Base-by-base conservation (phyloP, 306 rosid genomes). In the Mimosa bimucronata region DNA sequence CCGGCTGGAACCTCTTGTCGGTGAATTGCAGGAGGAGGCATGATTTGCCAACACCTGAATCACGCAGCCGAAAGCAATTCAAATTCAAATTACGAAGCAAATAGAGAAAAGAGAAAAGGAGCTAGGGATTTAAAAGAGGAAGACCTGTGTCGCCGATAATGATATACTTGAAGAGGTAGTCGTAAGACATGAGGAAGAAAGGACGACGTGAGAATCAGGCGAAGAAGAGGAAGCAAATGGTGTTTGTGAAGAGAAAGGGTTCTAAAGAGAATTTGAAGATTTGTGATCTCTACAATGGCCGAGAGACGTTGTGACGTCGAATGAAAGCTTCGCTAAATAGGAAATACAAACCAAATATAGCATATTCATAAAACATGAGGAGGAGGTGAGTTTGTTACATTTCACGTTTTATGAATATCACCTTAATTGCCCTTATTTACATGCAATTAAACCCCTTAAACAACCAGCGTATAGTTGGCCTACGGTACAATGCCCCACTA, bases 121-220 rank as follows among this genome's bases (percentile, higher is more conserved):
- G 29, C 37, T 42, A 81, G 60, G 37, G 31, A 14, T 45, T 46
- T 19, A 45, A 48, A 40, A 21, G 13, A 58, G 34, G 66, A 57
- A 58, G 34, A 88, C 98, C 98, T 88, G 98, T 94, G 90, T 94
- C 98, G 31, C 98, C 98, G 88, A 94, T 94, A 88, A 94, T 92
- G 89, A 94, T 94, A 83, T 92, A 92, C 93, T 94, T 94, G 97
- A 94, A 94, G 71, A 92, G 97, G 66, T 92, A 94, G 77, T 94
- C 97, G 92, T 91, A 91, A 34, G 98, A 94, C 98, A 94, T 94
- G 80, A 65, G 68, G 66, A 0, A 30, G 12, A 66, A 9, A 76
- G 88, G 74, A 57, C 48, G 86, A 34, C 79, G 89, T 82, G 12
- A n/a, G 9, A 53, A 13, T 21, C 21, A 64, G 37, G 74, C 19